Base-by-base conservation (phyloP, 225 moss, liverwort and hornwort species). In the Marchantia polymorpha region DNA sequence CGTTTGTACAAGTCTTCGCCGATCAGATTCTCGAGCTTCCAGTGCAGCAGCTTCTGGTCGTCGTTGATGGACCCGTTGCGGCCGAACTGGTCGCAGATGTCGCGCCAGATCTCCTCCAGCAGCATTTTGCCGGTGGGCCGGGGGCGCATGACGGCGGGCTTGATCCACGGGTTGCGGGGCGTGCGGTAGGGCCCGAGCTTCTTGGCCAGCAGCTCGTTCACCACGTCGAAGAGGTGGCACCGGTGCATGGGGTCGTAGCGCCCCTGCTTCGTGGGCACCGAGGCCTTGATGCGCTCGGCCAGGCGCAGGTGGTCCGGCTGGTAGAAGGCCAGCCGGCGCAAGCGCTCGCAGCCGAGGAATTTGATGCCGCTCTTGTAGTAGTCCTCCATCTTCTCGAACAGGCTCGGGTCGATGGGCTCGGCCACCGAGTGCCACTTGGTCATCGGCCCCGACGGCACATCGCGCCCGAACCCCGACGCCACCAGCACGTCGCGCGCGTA, bases 321-420 rank as follows among this genome's bases (percentile, higher is more conserved):
- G 26, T 76, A 76, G 7, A 50, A 47, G 46, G 82, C 82, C 64
- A 80, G 56, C 29, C 64, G 66, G 29, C 73, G 77, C 22, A 85
- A 48, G 29, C 82, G 77, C 27, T 83, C 82, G 53, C 80, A 83
- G n/a, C 87, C 87, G 26, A 74, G 25, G 78, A 88, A 88, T 65
- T 83, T 76, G 70, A 55, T 74, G 19, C 87, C 87, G 12, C 51
- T 75, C n/a, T 78, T 85, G 84, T 84, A 85, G 52, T 78, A 88
- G 12, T 83, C 85, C 78, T 88, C 87, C 79, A 88, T 80, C 48
- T 83, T 69, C 52, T 85, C 85, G 74, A 81, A 88, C 23, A 88
- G 58, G 64, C 52, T 60, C 6, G 85, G 85, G 79, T 88, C 81
- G 52, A 88, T 85, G 31, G 87, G 87, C 54, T 85, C 78, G 25